Conservation (phyloP, 495 filamentous ascomycete species). For the Apiosordaria backusii region DNA sequence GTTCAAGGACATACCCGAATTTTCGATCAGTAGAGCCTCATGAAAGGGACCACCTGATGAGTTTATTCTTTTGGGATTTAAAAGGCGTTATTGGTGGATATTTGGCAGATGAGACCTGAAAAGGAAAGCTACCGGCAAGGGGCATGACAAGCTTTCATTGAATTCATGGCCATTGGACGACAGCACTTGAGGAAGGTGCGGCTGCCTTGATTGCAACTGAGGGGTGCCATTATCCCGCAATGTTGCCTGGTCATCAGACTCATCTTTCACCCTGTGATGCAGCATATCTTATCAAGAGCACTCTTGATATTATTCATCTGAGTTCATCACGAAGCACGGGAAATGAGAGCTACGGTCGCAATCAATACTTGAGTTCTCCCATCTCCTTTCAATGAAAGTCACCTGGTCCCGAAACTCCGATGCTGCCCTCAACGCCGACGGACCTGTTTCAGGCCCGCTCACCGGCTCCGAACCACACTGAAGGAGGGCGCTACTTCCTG, state of each 20-base stretch:
- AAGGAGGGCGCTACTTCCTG: neutral
- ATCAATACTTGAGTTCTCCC: neutral
- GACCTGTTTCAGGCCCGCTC: neutral
- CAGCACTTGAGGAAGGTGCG: too few species aligned
- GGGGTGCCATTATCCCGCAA: neutral
- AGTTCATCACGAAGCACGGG: neutral
- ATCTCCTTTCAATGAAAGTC: neutral
- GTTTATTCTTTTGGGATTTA: neutral
- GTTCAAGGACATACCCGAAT: neutral
- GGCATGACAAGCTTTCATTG: too few species aligned
- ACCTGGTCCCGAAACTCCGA: neutral
- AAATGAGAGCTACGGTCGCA: neutral
- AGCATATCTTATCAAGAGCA: too few species aligned
- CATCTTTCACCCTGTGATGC: too few species aligned
- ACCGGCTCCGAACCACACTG: neutral
- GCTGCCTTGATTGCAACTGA: too few species aligned
- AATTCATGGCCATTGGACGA: too few species aligned
- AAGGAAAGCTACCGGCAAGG: neutral
- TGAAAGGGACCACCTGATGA: neutral
- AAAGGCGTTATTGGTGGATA: neutral
- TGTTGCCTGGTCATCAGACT: neutral
- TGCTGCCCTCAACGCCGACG: neutral
- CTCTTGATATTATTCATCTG: neutral
- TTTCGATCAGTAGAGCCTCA: neutral
- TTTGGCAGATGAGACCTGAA: neutral